Evolutionary conservation across 2,329 filamentous ascomycete species (phyloP).

Genomic region (Coccinonectria pachysandricola): DNA sequence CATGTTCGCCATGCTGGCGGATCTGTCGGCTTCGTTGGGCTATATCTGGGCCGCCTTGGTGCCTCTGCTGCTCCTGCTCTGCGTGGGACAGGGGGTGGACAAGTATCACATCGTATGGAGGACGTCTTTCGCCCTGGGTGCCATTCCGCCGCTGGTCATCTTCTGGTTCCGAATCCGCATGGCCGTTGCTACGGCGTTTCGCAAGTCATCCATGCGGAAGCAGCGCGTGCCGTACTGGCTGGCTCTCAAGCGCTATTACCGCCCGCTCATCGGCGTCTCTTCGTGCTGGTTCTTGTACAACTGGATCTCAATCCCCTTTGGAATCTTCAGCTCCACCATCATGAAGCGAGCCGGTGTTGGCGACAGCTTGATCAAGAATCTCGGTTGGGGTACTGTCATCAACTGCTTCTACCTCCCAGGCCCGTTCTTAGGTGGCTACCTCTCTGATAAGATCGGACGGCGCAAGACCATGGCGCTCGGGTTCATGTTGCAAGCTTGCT

Average conservation of each 20-base stretch:
- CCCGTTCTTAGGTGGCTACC: slow-evolving; percentile 34
- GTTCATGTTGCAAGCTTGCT: slow-evolving; percentile 31
- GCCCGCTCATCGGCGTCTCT: slow-evolving; percentile 36
- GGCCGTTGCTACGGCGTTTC: slow-evolving; percentile 38
- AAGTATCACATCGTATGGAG: slow-evolving; percentile 39
- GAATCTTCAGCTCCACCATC: slow-evolving; percentile 44
- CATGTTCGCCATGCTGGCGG: slow-evolving; percentile 45
- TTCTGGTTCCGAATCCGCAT: slow-evolving; percentile 44
- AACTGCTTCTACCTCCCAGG: slow-evolving; percentile 42
- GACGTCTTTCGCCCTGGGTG: slow-evolving; percentile 37
- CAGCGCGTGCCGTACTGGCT: slow-evolving; percentile 36
- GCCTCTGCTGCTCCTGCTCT: slow-evolving; percentile 39
- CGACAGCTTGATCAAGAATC: slow-evolving; percentile 30
- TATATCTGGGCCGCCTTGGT: slow-evolving; percentile 40
- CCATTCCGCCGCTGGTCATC: slow-evolving; percentile 37
- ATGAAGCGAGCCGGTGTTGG: slow-evolving; percentile 30
- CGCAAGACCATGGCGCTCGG: slow-evolving; percentile 41
- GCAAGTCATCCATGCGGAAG: slow-evolving; percentile 34
- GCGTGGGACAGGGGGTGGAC: slow-evolving; percentile 32
- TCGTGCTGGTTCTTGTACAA: slow-evolving; percentile 44
- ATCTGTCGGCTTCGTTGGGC: slow-evolving; percentile 39
- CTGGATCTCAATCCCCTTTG: slow-evolving; percentile 44
- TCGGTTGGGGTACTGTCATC: slow-evolving; percentile 36
- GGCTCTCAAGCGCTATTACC: slow-evolving; percentile 37
- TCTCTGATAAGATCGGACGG: slow-evolving; percentile 39